Evolutionary conservation across 306 rosid species (phyloP).

Genomic region (Styphnolobium japonicum): DNA sequence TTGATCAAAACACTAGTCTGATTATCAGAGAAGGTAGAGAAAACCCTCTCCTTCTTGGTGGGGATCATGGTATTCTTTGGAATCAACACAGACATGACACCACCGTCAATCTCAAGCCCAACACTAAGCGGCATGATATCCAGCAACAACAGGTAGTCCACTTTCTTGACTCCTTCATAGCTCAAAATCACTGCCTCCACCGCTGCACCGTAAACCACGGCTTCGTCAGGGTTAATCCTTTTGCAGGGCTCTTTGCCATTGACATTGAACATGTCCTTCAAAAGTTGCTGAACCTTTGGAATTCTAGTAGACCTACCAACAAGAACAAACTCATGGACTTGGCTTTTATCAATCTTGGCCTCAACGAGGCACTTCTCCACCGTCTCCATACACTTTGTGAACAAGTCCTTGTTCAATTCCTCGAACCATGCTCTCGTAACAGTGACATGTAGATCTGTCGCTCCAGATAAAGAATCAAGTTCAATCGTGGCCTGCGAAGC

Average conservation of each 20-base stretch:
- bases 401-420: slow-evolving; percentile 40
- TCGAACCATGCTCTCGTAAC: slow-evolving; percentile 40
- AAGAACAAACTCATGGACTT: slow-evolving; percentile 43
- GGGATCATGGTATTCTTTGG: slow-evolving; percentile 40
- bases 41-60: slow-evolving; percentile 28
- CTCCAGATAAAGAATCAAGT: slow-evolving; percentile 35
- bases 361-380: slow-evolving; percentile 37
- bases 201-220: slow-evolving; percentile 43
- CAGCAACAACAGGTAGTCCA: slow-evolving; percentile 27
- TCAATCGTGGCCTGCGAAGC: slow-evolving; percentile 27
- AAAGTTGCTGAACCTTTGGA: slow-evolving; percentile 38
- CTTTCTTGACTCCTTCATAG: slow-evolving; percentile 28
- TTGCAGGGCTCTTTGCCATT: slow-evolving; percentile 42
- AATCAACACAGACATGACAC: slow-evolving; percentile 38
- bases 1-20: slow-evolving; percentile 18
- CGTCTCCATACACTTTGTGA: slow-evolving; percentile 32
- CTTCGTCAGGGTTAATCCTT: slow-evolving; percentile 46
- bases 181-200: slow-evolving; percentile 44
- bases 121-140: slow-evolving; percentile 42
- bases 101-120: slow-evolving; percentile 30
- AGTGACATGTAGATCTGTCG: slow-evolving; percentile 21
- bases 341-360: slow-evolving; percentile 21
- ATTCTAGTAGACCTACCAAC: slow-evolving; percentile 47
- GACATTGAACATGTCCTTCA: slow-evolving; percentile 36
- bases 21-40: slow-evolving; percentile 14